Percentiles rank a stretch among this genome's conserved stretches.
Evolutionary conservation across 768 basidiomycete species (phyloP).

Genomic region (Auricularia heimuer): DNA sequence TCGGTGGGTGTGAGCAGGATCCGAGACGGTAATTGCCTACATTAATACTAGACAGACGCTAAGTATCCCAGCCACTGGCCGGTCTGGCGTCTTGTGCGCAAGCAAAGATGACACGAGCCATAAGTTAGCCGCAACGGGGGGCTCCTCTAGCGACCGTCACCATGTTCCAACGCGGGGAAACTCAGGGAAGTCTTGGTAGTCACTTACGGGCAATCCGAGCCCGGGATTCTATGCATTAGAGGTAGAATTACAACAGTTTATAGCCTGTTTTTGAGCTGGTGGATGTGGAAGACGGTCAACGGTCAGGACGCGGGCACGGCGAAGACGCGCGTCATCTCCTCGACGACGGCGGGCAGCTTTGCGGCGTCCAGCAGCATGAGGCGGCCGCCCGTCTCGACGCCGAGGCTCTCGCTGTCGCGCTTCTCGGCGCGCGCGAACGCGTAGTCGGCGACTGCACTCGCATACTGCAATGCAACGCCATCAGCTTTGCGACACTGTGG

Average conservation of each 20-base stretch:
- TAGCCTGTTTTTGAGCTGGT: background rate
- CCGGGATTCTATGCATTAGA: too few relatives aligned
- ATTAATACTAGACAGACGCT: too few relatives aligned
- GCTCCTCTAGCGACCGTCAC: too few relatives aligned
- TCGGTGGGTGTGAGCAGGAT: too few relatives aligned
- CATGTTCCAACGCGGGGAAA: too few relatives aligned
- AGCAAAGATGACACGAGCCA: too few relatives aligned
- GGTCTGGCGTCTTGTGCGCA: too few relatives aligned
- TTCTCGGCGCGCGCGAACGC: conserved; percentile 42
- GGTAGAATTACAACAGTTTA: background rate
- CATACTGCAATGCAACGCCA: conserved; percentile 27
- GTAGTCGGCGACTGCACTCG: conserved; percentile 43
- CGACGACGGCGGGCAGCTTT: background rate
- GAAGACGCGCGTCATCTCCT: background rate
- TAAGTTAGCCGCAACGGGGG: too few relatives aligned
- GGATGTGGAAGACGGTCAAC: background rate
- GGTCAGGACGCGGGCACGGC: background rate
- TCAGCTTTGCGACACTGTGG: background rate
- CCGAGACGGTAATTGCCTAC: too few relatives aligned
- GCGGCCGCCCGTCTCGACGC: conserved; percentile 58
- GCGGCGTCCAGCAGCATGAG: conserved; percentile 38
- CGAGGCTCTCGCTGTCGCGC: conserved; percentile 57
- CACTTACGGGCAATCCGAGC: too few relatives aligned
- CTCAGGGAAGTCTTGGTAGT: too few relatives aligned
- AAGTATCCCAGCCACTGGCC: too few relatives aligned